A percentile compares a stretch with the other conserved stretches of the same genome.
These are phyloP conservation scores for Gorgonomyces haynaldii DNA, from an alignment of 192 early-diverging fungal genomes.

Conservation along the genomic window DNA sequence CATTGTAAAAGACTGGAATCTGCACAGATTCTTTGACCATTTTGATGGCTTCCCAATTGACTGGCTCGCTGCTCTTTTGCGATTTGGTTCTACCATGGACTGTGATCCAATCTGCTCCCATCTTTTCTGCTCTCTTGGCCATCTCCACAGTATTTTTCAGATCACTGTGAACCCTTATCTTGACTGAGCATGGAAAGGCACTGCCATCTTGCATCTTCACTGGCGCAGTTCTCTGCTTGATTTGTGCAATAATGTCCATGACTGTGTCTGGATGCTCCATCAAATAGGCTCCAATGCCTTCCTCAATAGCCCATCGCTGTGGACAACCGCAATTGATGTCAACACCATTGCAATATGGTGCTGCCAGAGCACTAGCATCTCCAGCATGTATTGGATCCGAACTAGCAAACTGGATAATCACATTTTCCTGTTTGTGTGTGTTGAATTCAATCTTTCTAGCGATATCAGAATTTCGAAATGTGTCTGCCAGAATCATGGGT, in stretches of 20 bases:
- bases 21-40: conserved; percentile 64
- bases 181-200: conserved; percentile 66
- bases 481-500: conserved; percentile 92
- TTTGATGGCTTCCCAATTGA: conserved; percentile 68
- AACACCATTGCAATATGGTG: conserved; percentile 42
- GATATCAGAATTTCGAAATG: conserved; percentile 74
- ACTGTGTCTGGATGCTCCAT: conserved; percentile 83
- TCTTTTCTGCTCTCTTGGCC: conserved; percentile 66
- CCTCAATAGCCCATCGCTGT: conserved; percentile 88
- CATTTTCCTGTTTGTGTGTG: conserved; percentile 64
- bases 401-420: conserved; percentile 92
- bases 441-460: conserved; percentile 73
- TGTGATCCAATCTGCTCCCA: conserved; percentile 73
- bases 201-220: conserved; percentile 27
- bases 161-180: conserved; percentile 70
- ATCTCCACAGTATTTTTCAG: conserved; percentile 70
- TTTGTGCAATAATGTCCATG: conserved; percentile 76
- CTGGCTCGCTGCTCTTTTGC: conserved; percentile 70
- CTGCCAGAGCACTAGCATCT: conserved; percentile 71
- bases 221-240: conserved; percentile 42
- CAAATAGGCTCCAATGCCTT: conserved; percentile 73
- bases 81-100: conserved; percentile 80
- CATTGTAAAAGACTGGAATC: conserved; percentile 84
- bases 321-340: conserved; percentile 88
- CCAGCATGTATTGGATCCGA: conserved; percentile 66